Base-by-base conservation (phyloP, 352 stramenopile species). In the Pythium phragmitis region DNA sequence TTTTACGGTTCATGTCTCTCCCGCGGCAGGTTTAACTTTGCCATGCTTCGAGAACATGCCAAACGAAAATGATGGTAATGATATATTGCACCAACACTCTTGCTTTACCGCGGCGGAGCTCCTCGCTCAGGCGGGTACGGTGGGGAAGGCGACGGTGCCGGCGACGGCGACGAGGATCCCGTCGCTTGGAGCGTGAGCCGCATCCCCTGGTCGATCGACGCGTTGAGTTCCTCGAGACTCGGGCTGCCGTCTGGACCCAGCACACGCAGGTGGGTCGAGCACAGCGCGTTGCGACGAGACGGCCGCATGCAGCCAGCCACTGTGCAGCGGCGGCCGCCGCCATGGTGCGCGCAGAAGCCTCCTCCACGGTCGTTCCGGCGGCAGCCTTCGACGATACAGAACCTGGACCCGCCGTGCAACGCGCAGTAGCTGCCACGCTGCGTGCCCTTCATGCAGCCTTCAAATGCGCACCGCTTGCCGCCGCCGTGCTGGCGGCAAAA, bases 321-420 rank as follows among this genome's bases (percentile, higher is more conserved):
- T 23, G 69, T 77, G 72, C 88, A 96, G 57, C 88, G 85, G 64
- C 90, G 91, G 50, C 88, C 88, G 14, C 88, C 88, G 17, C 88
- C 88, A 46, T 73, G 67, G 51, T 69, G 61, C 8, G 60, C 67
- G 33, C 67, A 73, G 36, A 61, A 67, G 41, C 67, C 67, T 21
- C 67, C 67, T 30, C 67, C 72, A 56, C 60, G 69, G 56, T 75
- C 86, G 62, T 95, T 93, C 26, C 83, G 81, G 61, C 79, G 87
- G 73, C 88, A 96, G 54, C 80, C 83, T 19, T 75, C 62, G 8
- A 92, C 72, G 39, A 90, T 73, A 58, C 88, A 96, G 49, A 92
- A 69, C 36, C 87, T 79, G 28, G 81, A 90, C 16, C 77, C 77
- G 39, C 77, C 77, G 53, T 86, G 77, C 17, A 67, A 56, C 41